Percentiles rank a stretch among this genome's conserved stretches.
Conservation (phyloP, 108 stramenopile genomes). For the Cyclotella kingstonii region DNA sequence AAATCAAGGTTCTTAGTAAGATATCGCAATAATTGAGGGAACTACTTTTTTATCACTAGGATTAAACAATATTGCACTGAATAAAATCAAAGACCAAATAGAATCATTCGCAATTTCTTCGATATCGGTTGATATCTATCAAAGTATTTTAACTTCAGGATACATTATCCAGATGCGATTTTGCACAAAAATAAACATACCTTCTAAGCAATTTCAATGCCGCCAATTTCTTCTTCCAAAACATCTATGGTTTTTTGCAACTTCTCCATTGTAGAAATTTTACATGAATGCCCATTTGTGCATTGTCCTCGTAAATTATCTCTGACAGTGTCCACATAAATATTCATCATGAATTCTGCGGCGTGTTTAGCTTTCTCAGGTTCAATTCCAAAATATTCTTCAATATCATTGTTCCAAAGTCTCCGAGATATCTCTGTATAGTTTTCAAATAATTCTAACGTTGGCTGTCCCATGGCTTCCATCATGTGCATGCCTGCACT, state of each 20-base stretch:
- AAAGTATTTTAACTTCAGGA: too few species aligned
- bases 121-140: too few species aligned
- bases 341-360: constrained; percentile 28
- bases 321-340: constrained; percentile 34
- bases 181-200: too few species aligned
- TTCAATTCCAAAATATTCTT: constrained; percentile 32
- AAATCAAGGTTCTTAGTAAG: too few species aligned
- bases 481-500: constrained; percentile 79
- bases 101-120: too few species aligned
- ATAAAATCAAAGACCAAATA: too few species aligned
- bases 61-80: too few species aligned
- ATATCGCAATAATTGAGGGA: too few species aligned
- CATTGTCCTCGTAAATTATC: constrained; percentile 50
- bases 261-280: constrained; percentile 38
- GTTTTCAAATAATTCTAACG: constrained; percentile 1
- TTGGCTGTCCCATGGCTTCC: constrained; percentile 19
- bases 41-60: too few species aligned
- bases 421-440: constrained; percentile 1
- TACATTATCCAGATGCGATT: too few species aligned
- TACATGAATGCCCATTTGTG: constrained; percentile 42
- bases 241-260: constrained; percentile 37
- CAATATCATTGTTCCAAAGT: constrained; percentile 25
- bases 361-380: constrained; percentile 30
- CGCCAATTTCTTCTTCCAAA: constrained; percentile 29
- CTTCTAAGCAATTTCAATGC: constrained; percentile 21